Percentiles rank a stretch among this genome's conserved stretches.
phyloP scores from a whole-genome alignment of 768 basidiomycete genomes.

The Vishniacozyma victoriae region DNA sequence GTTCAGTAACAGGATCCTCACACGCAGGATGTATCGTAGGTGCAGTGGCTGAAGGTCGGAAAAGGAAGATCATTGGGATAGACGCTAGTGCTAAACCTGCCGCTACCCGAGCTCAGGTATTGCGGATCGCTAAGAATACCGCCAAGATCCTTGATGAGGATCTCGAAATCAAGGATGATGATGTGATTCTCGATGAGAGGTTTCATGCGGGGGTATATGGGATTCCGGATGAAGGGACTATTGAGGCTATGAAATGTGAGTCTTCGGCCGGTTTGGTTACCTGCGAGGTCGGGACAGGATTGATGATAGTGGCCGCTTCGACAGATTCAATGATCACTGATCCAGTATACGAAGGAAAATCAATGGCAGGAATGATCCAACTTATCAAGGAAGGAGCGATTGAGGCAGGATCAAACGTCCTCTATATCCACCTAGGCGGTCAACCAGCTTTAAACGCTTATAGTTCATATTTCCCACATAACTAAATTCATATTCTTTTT shows the following conservation, averaged over 20 bases:
- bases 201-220: constrained; percentile 34
- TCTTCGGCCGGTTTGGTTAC: neutral
- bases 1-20: constrained; percentile 29
- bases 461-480: constrained; percentile 19
- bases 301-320: constrained; percentile 16
- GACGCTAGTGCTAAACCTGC: constrained; percentile 28
- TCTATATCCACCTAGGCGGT: constrained; percentile 32
- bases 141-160: constrained; percentile 17
- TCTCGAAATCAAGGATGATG: constrained; percentile 15
- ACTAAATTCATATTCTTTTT: too few species aligned
- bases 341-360: constrained; percentile 27
- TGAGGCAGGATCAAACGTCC: constrained; percentile 17
- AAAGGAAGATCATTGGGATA: constrained; percentile 31
- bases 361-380: constrained; percentile 27
- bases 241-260: constrained; percentile 25
- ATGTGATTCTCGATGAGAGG: constrained; percentile 23
- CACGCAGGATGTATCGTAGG: constrained; percentile 30
- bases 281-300: too few species aligned
- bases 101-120: constrained; percentile 23
- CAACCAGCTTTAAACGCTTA: constrained; percentile 29
- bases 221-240: constrained; percentile 24
- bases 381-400: constrained; percentile 24
- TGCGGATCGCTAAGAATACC: constrained; percentile 20
- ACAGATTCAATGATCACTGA: constrained; percentile 30
- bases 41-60: constrained; percentile 21